Conservation (phyloP, 2,329 filamentous ascomycete genomes). For the Didymella sp. region DNA sequence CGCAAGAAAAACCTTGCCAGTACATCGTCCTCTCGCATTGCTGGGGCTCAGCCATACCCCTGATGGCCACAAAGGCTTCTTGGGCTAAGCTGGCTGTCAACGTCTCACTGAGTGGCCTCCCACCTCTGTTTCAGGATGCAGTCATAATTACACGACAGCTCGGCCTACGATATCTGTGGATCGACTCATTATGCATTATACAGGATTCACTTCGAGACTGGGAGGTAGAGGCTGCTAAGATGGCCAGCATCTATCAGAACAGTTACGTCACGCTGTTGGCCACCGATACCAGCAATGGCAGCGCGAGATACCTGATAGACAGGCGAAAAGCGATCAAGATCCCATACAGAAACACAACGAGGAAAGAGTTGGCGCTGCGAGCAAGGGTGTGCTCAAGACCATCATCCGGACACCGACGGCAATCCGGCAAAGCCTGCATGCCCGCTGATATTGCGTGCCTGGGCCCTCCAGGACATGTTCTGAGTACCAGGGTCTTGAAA, state of each 20-base stretch:
- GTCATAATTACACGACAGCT: conserved; percentile 43
- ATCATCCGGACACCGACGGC: conserved; percentile 34
- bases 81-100: conserved; percentile 36
- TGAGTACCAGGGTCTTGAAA: conserved; percentile 44
- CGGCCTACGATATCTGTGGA: conserved; percentile 46
- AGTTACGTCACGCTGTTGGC: conserved; percentile 44
- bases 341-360: conserved; percentile 35
- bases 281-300: conserved; percentile 33
- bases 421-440: conserved; percentile 36
- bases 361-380: conserved; percentile 33
- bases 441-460: conserved; percentile 39
- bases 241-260: conserved; percentile 46
- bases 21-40: conserved; percentile 44
- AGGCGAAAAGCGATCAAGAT: conserved; percentile 38
- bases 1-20: conserved; percentile 37
- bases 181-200: conserved; percentile 46
- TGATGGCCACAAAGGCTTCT: conserved; percentile 40
- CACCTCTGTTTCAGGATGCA: conserved; percentile 39
- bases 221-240: conserved; percentile 45
- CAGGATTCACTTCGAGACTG: conserved; percentile 45
- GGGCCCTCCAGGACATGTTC: conserved; percentile 45
- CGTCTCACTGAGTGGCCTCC: conserved; percentile 37
- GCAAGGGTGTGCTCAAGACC: conserved; percentile 36
- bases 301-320: conserved; percentile 31
- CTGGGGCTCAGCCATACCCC: conserved; percentile 35